Evolutionary conservation across 257 asterid genomes (phyloP).

Genomic region (Solanum dulcamara): DNA sequence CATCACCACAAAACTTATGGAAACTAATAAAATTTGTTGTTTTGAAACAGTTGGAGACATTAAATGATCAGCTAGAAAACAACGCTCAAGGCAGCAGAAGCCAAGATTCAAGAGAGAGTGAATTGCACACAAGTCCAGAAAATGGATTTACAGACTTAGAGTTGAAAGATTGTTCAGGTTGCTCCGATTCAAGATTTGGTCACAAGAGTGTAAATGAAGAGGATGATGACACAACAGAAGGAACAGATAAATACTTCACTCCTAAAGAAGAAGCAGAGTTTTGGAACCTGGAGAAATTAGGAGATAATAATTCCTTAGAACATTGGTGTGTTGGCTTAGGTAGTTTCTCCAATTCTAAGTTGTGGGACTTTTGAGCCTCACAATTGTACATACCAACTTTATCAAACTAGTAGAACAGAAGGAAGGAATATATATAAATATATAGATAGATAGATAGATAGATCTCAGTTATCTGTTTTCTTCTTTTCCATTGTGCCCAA

Average conservation of each 20-base stretch:
- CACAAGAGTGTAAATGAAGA: background rate
- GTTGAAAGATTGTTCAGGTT: background rate
- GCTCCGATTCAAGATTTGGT: background rate
- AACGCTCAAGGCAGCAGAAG: background rate
- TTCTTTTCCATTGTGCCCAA: background rate
- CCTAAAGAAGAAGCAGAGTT: slow-evolving; percentile 14
- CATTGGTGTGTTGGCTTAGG: slow-evolving; percentile 38
- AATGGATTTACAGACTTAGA: slow-evolving; percentile 1
- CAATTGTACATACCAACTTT: background rate
- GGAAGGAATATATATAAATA: background rate
- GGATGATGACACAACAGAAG: background rate
- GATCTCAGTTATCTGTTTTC: background rate
- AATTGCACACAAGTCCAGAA: slow-evolving; percentile 1
- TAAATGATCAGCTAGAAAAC: slow-evolving; percentile 15
- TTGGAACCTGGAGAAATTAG: slow-evolving; percentile 8
- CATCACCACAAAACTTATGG: background rate
- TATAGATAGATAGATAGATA: too few relatives aligned
- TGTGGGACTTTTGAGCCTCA: slow-evolving; percentile 50
- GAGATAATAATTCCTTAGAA: slow-evolving; percentile 17
- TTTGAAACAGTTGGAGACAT: slow-evolving; percentile 30
- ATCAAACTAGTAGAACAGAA: background rate
- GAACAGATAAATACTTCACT: background rate
- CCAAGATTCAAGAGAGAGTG: background rate
- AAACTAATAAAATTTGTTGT: background rate
- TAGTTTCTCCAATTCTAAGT: slow-evolving; percentile 16